Evolutionary conservation across 1,284 basidiomycete species (phyloP), one percentile per base, ranked within the genome.

Genomic region (Cystobasidiaceae sp.): DNA sequence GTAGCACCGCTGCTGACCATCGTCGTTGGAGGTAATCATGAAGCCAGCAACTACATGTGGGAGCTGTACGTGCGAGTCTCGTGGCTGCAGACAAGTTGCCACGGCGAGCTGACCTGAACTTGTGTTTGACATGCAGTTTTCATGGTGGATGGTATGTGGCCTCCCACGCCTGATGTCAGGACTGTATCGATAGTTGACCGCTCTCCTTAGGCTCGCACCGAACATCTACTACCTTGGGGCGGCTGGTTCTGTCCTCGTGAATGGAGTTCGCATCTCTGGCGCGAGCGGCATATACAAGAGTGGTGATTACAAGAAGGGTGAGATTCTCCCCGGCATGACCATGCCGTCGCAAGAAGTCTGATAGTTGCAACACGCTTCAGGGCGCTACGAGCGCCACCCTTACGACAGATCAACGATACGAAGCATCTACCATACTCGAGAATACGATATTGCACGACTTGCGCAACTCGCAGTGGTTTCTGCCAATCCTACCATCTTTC

Each of bases 11-110:
- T 96, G 5, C 79, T 97, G 73, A 99, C 96, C 0, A 81, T 99
- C 32, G 86, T 97, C 56, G 96, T 98, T 72, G 96, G 96, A 21
- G 96, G 96, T 4, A 98, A 99, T 75, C 94, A 99, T 75, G 94
- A 98, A 78, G 92, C 92, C 3, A 93, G 90, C 60, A 96, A 93
- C 74, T 97, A 97, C 76, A 83, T 98, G 80, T 93, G 90, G 88
- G 96, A 99, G 76, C 79, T 97, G 87, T 93, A 73, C 78, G 89
- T 74, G n/a, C n/a, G n/a, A n/a, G n/a, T n/a, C n/a, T n/a, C n/a
- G n/a, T 13, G 5, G 3, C 13, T 4, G 2, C 51, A 44, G 17
- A 30, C 17, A 19, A 23, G 2, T 34, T 28, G 1, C 39, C 9
- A 30, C 48, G 17, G 41, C 23, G 8, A n/a, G 28, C 25, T 8